Base-by-base conservation (phyloP, 169 alveolate species). In the Plasmodium billcollinsi region DNA sequence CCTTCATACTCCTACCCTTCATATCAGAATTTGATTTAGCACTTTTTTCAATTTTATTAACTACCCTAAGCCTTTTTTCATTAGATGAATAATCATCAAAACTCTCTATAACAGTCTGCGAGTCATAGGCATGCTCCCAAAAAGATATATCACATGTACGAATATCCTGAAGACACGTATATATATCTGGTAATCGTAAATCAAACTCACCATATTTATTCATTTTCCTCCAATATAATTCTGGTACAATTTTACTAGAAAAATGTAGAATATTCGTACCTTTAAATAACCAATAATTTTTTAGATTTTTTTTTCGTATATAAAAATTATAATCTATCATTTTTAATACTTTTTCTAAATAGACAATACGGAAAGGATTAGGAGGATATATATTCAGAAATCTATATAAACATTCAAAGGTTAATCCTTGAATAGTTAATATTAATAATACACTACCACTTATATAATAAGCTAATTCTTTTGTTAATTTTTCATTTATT, bases 391-490 rank as follows among this genome's bases (percentile, higher is more conserved):
- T 97, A 70, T 95, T 96, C 26, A 97, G 92, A 50, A 88, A 39
- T 67, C 94, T 76, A 71, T 96, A 95, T 18, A 97, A 74, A 54
- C 94, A 85, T 70, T 97, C 98, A 49, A 96, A 96, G 1, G 99
- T 97, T 12, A 96, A 88, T 1, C 99, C 99, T 66, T 97, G 97
- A 29, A 97, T 94, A 4, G 95, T 65, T 83, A 96, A 88, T n/a
- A 97, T 97, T 62, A 97, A 73, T 72, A 97, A 95, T n/a, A 95
- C 98, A 75, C 96, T 95, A 21, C 98, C 99, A 12, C 97, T 94
- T 20, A 96, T 95, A 74, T 96, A 97, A 92, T 97, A 97, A 12
- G 98, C 96, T 49, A 96, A 85, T 26, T 94, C 93, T 74, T 96
- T 94, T 58, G 97, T 96, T 11, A 94, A 52, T 50, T 90, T 89